A percentile compares a stretch with the other conserved stretches of the same genome.
Evolutionary conservation across 768 basidiomycete genomes (phyloP).

Genomic region (Mycena pura): DNA sequence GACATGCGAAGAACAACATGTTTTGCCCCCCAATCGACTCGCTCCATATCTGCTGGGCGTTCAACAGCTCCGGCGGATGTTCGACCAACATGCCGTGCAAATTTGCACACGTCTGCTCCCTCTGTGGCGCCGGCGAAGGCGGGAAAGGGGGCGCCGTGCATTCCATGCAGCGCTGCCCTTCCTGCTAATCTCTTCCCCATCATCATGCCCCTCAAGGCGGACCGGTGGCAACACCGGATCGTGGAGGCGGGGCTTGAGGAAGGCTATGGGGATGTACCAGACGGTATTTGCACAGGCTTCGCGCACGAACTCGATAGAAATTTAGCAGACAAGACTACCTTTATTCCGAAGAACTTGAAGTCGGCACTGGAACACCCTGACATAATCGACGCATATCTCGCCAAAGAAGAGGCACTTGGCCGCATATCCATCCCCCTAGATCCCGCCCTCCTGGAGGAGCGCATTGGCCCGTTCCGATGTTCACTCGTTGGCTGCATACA

Average conservation of each 20-base stretch:
- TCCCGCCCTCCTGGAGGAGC: not conserved
- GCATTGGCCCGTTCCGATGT: slow-evolving; percentile 20
- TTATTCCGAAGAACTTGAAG: not conserved
- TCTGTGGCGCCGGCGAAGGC: slow-evolving; percentile 7
- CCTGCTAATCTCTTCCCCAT: slow-evolving; percentile 18
- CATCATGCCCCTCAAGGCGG: slow-evolving; percentile 25
- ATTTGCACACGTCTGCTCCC: slow-evolving; percentile 17
- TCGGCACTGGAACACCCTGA: not conserved
- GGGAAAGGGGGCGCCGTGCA: not conserved
- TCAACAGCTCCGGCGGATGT: slow-evolving; percentile 3
- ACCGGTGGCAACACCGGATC: slow-evolving; percentile 19
- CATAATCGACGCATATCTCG: not conserved
- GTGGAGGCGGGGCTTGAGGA: not conserved
- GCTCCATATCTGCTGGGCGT: not conserved
- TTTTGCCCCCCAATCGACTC: not conserved
- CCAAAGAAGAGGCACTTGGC: not conserved
- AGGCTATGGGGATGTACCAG: slow-evolving; percentile 25
- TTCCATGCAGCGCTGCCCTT: slow-evolving; percentile 11
- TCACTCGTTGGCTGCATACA: slow-evolving; percentile 10
- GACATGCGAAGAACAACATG: not conserved
- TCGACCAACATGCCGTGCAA: not conserved
- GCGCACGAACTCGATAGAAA: slow-evolving; percentile 8
- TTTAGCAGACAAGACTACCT: not conserved
- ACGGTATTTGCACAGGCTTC: slow-evolving; percentile 27
- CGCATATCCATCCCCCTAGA: not conserved